A percentile compares a stretch with the other conserved stretches of the same genome.
Evolutionary conservation across 1,284 basidiomycete species (phyloP).

Genomic region (Naganishia cerealis): DNA sequence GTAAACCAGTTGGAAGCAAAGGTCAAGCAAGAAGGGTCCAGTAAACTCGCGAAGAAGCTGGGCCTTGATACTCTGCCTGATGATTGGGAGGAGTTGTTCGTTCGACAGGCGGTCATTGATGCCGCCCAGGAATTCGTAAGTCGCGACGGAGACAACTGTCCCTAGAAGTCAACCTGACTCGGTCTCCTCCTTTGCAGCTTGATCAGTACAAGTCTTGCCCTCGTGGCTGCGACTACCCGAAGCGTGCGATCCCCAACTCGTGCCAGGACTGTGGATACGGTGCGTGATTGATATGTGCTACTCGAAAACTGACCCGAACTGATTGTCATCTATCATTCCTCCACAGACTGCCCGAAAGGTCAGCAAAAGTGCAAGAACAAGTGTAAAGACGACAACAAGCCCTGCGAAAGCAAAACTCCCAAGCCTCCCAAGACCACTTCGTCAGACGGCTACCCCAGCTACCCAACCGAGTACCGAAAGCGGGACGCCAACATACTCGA

Average conservation of each 20-base stretch:
- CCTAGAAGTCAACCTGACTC: not conserved
- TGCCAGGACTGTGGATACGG: constrained; percentile 21
- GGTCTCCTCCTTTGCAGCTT: not conserved
- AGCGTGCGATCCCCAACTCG: constrained; percentile 12
- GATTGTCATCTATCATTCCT: not conserved
- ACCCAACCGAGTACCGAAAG: not conserved
- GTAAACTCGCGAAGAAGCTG: constrained; percentile 16
- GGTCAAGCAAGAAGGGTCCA: constrained; percentile 8
- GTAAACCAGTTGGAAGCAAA: constrained; percentile 14
- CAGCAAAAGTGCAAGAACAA: constrained; percentile 19
- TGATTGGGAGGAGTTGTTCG: constrained; percentile 23
- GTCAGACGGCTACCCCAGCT: not conserved
- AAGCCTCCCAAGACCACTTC: constrained; percentile 5
- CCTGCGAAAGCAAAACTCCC: constrained; percentile 15
- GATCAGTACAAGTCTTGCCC: constrained; percentile 26
- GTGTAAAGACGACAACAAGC: constrained; percentile 12
- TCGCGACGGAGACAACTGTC: not conserved
- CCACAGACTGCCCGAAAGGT: constrained; percentile 14
- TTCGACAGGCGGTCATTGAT: constrained; percentile 18
- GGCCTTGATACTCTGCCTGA: constrained; percentile 17
- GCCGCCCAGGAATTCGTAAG: constrained; percentile 21
- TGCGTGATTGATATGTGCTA: not conserved
- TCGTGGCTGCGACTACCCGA: constrained; percentile 20
- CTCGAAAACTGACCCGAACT: not conserved
- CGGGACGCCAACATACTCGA: not conserved